Conservation (phyloP, 2,329 filamentous ascomycete genomes). For the Chrysosporium keratinophilum region DNA sequence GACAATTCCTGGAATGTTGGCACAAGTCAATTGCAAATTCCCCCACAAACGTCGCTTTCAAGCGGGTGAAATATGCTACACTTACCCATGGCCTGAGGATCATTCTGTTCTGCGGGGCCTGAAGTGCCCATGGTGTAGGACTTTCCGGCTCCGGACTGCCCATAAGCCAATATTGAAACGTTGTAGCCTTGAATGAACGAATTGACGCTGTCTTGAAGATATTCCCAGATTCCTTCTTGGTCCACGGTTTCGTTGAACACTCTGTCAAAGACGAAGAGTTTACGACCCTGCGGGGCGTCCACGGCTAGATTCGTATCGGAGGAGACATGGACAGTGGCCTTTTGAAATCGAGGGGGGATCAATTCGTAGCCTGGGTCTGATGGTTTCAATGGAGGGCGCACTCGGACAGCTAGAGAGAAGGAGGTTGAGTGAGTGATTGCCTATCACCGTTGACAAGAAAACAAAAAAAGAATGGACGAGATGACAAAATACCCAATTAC, state of each 20-base stretch:
- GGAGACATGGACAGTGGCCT: conserved; percentile 81
- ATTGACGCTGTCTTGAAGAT: conserved; percentile 76
- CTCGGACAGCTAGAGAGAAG: conserved; percentile 63
- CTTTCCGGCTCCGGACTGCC: conserved; percentile 94
- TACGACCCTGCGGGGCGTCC: conserved; percentile 82
- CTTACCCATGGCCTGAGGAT: conserved; percentile 68
- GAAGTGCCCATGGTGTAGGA: conserved; percentile 99
- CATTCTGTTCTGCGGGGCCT: conserved; percentile 64
- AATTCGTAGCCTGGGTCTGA: conserved; percentile 87
- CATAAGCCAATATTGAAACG: conserved; percentile 92
- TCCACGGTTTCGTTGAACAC: conserved; percentile 75
- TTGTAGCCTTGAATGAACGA: conserved; percentile 96
- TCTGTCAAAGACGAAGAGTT: conserved; percentile 92
- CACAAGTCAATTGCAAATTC: neutral
- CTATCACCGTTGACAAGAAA: neutral
- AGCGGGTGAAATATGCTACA: conserved; percentile 3
- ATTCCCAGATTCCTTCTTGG: conserved; percentile 90
- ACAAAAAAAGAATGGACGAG: neutral
- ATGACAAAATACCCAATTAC: conserved; percentile 32
- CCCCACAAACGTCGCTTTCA: neutral
- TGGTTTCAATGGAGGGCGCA: conserved; percentile 73
- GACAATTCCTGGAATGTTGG: conserved; percentile 61
- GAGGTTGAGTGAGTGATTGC: neutral
- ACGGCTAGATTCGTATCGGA: conserved; percentile 76
- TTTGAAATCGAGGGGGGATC: conserved; percentile 89